Evolutionary conservation across 225 moss, liverwort and hornwort genomes (phyloP).

Genomic region (Thuidium tamariscinum): DNA sequence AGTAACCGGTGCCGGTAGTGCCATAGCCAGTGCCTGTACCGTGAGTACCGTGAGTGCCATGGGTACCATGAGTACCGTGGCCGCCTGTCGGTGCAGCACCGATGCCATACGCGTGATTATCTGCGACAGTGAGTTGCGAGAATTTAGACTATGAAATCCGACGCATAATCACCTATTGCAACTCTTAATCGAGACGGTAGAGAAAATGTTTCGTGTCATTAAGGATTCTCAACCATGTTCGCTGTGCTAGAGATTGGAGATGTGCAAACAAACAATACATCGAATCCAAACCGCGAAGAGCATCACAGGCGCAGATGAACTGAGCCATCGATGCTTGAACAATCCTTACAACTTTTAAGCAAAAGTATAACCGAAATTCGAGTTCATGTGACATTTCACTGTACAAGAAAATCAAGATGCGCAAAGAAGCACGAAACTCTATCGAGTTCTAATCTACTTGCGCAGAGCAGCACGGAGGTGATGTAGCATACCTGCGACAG

Average conservation of each 20-base stretch:
- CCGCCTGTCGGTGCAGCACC: neutral
- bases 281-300: neutral
- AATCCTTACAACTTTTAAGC: too few species aligned
- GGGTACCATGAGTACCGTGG: neutral
- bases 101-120: neutral
- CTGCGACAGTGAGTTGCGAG: neutral
- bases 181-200: neutral
- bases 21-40: neutral
- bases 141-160: neutral
- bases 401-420: neutral
- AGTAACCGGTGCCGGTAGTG: neutral
- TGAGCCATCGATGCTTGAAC: neutral
- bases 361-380: too few species aligned
- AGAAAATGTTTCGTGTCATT: neutral
- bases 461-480: neutral
- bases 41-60: neutral
- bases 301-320: neutral
- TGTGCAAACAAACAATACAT: neutral
- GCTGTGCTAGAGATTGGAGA: too few species aligned
- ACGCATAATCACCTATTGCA: neutral
- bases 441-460: neutral
- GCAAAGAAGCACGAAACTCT: neutral
- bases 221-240: too few species aligned
- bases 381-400: neutral
- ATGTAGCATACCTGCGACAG: neutral